Percentiles rank a stretch among this genome's conserved stretches.
These are phyloP conservation scores for Blastobotrys ciferrii DNA, from an alignment of 1,139 yeast species.

Conservation along the genomic window DNA sequence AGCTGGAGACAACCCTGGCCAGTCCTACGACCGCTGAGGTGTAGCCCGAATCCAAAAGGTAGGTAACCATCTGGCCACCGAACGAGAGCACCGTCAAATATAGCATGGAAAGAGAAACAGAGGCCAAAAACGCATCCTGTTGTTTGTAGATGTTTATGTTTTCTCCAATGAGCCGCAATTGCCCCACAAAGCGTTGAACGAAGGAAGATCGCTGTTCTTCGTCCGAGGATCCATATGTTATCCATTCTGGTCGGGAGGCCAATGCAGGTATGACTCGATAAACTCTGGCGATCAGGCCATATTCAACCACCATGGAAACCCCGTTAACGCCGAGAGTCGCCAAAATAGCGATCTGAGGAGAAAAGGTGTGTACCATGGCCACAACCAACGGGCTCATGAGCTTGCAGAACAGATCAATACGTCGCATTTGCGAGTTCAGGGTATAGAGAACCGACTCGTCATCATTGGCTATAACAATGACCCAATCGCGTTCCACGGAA, in stretches of 20 bases:
- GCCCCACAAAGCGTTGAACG: neutral
- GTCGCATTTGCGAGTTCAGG: constrained; percentile 38
- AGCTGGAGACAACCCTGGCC: constrained; percentile 32
- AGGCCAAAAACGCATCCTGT: constrained; percentile 52
- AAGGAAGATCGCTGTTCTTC: neutral
- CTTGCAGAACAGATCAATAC: constrained; percentile 41
- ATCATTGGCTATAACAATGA: constrained; percentile 38
- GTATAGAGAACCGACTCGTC: constrained; percentile 29
- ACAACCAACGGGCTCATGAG: constrained; percentile 40
- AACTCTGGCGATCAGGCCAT: constrained; percentile 18
- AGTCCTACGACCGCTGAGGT: constrained; percentile 34
- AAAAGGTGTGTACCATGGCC: constrained; percentile 33
- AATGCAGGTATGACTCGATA: constrained; percentile 37
- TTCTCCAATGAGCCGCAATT: constrained; percentile 30
- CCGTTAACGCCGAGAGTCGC: constrained; percentile 33
- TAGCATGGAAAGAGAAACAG: constrained; percentile 37
- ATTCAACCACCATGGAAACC: constrained; percentile 20
- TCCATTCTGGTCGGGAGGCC: constrained; percentile 30
- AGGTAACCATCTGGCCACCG: constrained; percentile 38
- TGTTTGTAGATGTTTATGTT: constrained; percentile 43
- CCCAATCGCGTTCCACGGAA: constrained; percentile 44
- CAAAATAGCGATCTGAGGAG: constrained; percentile 27
- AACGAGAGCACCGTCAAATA: constrained; percentile 40
- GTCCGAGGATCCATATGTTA: no score
- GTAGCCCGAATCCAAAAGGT: constrained; percentile 33